Evolutionary conservation across 2,329 filamentous ascomycete species (phyloP).

Genomic region (Ceratocystiopsis sp.): DNA sequence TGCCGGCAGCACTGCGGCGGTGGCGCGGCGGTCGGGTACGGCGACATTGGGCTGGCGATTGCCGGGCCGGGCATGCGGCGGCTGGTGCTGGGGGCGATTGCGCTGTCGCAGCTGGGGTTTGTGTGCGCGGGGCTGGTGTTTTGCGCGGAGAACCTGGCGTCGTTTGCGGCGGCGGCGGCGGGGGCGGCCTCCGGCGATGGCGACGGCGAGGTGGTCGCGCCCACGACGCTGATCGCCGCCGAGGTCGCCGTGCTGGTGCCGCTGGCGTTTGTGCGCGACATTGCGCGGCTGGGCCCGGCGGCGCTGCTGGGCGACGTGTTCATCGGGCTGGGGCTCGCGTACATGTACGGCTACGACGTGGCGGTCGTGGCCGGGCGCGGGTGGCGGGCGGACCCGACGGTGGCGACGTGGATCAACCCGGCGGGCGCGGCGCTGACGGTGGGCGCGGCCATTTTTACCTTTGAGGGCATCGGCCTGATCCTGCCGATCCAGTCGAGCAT

Average conservation of each 20-base stretch:
- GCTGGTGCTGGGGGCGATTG: constrained; percentile 52
- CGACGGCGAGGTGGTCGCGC: constrained; percentile 23
- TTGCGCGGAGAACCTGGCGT: constrained; percentile 54
- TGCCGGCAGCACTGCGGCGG: constrained; percentile 48
- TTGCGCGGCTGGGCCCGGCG: constrained; percentile 53
- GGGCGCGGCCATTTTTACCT: constrained; percentile 60
- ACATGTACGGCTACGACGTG: constrained; percentile 60
- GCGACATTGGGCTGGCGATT: constrained; percentile 53
- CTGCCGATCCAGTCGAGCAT: constrained; percentile 62
- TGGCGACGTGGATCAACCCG: constrained; percentile 51
- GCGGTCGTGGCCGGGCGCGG: constrained; percentile 35
- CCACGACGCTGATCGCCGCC: constrained; percentile 36
- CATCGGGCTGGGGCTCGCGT: constrained; percentile 51
- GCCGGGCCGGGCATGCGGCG: constrained; percentile 44
- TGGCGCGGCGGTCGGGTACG: constrained; percentile 35
- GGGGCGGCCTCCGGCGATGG: background rate
- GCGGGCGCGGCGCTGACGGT: constrained; percentile 52
- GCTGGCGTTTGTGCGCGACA: constrained; percentile 54
- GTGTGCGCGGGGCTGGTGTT: constrained; percentile 66
- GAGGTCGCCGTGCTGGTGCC: constrained; percentile 50
- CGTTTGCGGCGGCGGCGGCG: constrained; percentile 48
- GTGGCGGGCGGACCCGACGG: constrained; percentile 32
- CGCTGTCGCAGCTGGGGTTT: constrained; percentile 60
- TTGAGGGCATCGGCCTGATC: constrained; percentile 62
- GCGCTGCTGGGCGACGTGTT: constrained; percentile 55